These are phyloP conservation scores for Chaetomium strumarium DNA, from an alignment of 2,329 filamentous ascomycete species.

Conservation along the genomic window DNA sequence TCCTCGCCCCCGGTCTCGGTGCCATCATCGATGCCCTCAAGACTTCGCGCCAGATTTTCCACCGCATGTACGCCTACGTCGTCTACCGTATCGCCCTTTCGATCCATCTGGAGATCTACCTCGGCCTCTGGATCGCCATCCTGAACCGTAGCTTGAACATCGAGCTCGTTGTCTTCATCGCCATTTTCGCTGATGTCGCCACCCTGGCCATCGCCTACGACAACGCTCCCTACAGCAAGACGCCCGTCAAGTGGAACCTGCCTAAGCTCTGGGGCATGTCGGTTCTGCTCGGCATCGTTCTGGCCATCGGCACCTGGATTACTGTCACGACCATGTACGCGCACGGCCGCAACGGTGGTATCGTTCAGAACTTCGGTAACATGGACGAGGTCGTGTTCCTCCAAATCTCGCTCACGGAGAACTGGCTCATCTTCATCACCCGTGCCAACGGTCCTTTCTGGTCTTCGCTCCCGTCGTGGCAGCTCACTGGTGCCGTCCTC, in stretches of 20 bases:
- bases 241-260: conserved; percentile 90
- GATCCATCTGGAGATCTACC: conserved; percentile 84
- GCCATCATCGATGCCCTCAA: conserved; percentile 91
- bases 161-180: conserved; percentile 85
- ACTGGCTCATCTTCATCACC: conserved; percentile 96
- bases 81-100: conserved; percentile 92
- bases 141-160: conserved; percentile 80
- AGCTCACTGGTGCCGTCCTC: conserved; percentile 71
- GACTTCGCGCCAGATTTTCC: conserved; percentile 90
- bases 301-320: conserved; percentile 82
- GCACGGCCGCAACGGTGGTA: conserved; percentile 63
- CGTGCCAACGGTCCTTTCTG: conserved; percentile 90
- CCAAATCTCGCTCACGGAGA: conserved; percentile 84
- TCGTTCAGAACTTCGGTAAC: conserved; percentile 83
- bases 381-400: conserved; percentile 81
- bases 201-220: conserved; percentile 91
- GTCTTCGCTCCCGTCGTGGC: conserved; percentile 84
- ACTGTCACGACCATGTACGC: conserved; percentile 80
- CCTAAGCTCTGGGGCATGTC: conserved; percentile 94
- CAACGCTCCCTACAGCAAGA: conserved; percentile 80
- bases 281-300: conserved; percentile 71
- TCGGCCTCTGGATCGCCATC: conserved; percentile 87
- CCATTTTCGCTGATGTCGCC: conserved; percentile 89
- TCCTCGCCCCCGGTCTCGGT: conserved; percentile 84
- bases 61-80: conserved; percentile 94